Evolutionary conservation across 768 basidiomycete species (phyloP).

Genomic region (Pulveroboletus sp.): DNA sequence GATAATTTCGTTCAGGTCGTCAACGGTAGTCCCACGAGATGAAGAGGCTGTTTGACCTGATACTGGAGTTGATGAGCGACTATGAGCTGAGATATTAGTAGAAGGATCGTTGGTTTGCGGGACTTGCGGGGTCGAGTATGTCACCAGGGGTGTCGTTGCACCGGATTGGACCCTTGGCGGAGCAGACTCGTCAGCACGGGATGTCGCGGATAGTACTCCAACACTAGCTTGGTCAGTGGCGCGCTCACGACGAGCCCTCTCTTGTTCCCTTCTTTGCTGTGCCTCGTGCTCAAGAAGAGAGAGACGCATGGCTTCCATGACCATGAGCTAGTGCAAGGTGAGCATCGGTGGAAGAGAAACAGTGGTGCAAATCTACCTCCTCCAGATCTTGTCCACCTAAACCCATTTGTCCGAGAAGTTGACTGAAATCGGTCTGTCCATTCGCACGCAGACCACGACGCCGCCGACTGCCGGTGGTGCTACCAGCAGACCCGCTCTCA

Average conservation of each 20-base stretch:
- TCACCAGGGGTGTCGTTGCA: constrained; percentile 2
- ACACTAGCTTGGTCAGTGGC: constrained; percentile 34
- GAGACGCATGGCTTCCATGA: constrained; percentile 98
- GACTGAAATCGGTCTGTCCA: constrained; percentile 56
- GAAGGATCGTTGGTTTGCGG: constrained; percentile 10
- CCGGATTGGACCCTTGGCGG: constrained; percentile 1
- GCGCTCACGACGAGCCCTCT: constrained; percentile 53
- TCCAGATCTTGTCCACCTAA: constrained; percentile 86
- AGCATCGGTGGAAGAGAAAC: constrained; percentile 11
- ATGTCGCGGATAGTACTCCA: constrained; percentile 13
- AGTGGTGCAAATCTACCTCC: constrained; percentile 57
- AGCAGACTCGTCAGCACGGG: constrained; percentile 4
- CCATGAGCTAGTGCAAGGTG: constrained; percentile 66
- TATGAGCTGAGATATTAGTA: constrained; percentile 10
- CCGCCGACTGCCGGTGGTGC: constrained; percentile 46
- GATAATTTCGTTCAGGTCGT: constrained; percentile 23
- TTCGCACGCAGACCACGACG: constrained; percentile 48
- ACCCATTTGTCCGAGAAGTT: constrained; percentile 56
- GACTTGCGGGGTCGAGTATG: constrained; percentile 2
- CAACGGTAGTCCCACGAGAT: constrained; percentile 26
- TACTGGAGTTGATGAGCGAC: constrained; percentile 29
- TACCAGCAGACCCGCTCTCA: constrained; percentile 29
- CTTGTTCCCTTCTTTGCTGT: constrained; percentile 75
- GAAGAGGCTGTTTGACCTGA: constrained; percentile 34
- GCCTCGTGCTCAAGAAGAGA: constrained; percentile 94